These are phyloP conservation scores for Colletotrichum sublineola DNA, from an alignment of 2,329 filamentous ascomycete genomes.

Conservation along the genomic window DNA sequence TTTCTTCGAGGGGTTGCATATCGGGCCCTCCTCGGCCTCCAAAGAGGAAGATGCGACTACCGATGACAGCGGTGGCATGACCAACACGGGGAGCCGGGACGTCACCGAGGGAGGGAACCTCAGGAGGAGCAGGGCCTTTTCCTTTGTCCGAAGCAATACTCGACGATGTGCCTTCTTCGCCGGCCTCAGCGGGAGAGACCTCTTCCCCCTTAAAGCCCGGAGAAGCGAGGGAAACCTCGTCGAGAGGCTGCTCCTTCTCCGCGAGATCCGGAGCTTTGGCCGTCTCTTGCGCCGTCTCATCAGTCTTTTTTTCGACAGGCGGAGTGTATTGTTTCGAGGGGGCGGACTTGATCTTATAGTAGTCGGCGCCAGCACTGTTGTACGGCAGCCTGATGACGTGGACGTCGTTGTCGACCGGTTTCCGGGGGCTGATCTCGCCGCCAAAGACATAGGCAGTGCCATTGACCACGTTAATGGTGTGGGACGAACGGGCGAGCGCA, in stretches of 20 bases:
- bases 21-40: slow-evolving; percentile 80
- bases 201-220: slow-evolving; percentile 46
- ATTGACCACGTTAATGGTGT: slow-evolving; percentile 73
- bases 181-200: slow-evolving; percentile 33
- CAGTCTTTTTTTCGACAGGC: slow-evolving; percentile 36
- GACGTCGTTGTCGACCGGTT: slow-evolving; percentile 80
- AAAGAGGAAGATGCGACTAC: slow-evolving; percentile 82
- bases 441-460: slow-evolving; percentile 78
- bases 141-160: slow-evolving; percentile 53
- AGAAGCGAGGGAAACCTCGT: slow-evolving; percentile 57
- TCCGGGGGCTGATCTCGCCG: slow-evolving; percentile 75
- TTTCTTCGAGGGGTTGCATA: slow-evolving; percentile 80
- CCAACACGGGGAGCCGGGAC: slow-evolving; percentile 79
- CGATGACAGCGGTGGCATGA: slow-evolving; percentile 77
- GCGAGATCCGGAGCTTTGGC: slow-evolving; percentile 43
- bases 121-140: slow-evolving; percentile 50
- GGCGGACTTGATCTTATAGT: slow-evolving; percentile 67
- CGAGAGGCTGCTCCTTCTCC: slow-evolving; percentile 53
- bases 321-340: slow-evolving; percentile 48
- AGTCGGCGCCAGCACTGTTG: slow-evolving; percentile 70
- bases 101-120: slow-evolving; percentile 50
- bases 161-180: slow-evolving; percentile 21
- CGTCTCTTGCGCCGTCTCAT: slow-evolving; percentile 14
- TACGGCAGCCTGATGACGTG: slow-evolving; percentile 74
- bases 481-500: slow-evolving; percentile 78